A percentile compares a stretch with the other conserved stretches of the same genome.
Evolutionary conservation across 192 early-diverging fungal genomes (phyloP).

Genomic region (Entophlyctis helioformis): DNA sequence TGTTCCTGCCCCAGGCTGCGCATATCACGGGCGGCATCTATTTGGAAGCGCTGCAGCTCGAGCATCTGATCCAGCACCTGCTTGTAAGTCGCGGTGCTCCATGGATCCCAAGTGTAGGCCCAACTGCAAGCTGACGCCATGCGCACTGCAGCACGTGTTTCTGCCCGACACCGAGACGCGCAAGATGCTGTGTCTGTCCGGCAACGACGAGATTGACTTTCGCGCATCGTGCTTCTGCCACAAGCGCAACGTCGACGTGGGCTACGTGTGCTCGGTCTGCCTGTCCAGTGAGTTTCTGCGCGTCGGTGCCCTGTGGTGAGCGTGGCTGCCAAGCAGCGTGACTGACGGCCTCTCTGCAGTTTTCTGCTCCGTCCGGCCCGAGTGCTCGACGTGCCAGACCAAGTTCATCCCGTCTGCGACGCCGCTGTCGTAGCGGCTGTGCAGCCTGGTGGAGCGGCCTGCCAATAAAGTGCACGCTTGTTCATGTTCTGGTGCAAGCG

Average conservation of each 20-base stretch:
- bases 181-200: constrained; percentile 57
- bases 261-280: constrained; percentile 97
- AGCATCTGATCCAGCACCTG: constrained; percentile 70
- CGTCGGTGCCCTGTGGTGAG: not conserved
- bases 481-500: too few species aligned
- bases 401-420: too few species aligned
- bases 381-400: constrained; percentile 11
- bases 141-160: constrained; percentile 44
- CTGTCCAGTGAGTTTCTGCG: constrained; percentile 61
- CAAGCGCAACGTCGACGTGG: constrained; percentile 81
- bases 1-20: constrained; percentile 88
- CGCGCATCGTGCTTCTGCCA: constrained; percentile 96
- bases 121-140: not conserved
- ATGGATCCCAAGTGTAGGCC: not conserved
- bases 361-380: constrained; percentile 1
- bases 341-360: not conserved
- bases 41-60: constrained; percentile 53
- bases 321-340: not conserved
- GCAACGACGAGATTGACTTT: constrained; percentile 78
- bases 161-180: constrained; percentile 72
- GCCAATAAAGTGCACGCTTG: too few species aligned
- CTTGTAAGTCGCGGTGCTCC: constrained; percentile 45
- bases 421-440: too few species aligned
- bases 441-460: too few species aligned
- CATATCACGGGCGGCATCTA: constrained; percentile 82